These are phyloP conservation scores for Hippophae rhamnoides DNA, from an alignment of 306 rosid species.

Conservation along the genomic window DNA sequence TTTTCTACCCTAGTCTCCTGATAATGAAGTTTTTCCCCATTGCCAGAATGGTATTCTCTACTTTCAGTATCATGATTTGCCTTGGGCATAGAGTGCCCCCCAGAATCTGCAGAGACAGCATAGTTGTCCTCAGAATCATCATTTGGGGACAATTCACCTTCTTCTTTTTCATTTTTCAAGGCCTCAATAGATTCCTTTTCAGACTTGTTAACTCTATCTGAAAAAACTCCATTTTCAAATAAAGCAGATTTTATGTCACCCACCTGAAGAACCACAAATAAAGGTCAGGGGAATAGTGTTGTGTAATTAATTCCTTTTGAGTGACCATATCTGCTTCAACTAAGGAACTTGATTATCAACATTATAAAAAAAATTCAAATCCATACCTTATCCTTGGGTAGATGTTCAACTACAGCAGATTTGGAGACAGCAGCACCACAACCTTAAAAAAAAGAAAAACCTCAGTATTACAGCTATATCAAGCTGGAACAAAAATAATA, in stretches of 20 bases:
- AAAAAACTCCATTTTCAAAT: constrained; percentile 40
- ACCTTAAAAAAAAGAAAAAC: constrained; percentile 38
- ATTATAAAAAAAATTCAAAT: constrained; percentile 7
- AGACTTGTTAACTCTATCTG: constrained; percentile 29
- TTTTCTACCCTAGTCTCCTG: constrained; percentile 61
- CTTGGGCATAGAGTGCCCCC: constrained; percentile 29
- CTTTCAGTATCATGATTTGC: constrained; percentile 38
- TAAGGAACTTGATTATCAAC: constrained; percentile 7
- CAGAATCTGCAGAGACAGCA: constrained; percentile 47
- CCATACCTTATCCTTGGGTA: constrained; percentile 52
- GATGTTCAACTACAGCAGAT: constrained; percentile 33
- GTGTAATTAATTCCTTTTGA: background rate
- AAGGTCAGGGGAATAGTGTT: background rate
- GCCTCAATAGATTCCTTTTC: constrained; percentile 54
- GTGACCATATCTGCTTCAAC: constrained; percentile 1
- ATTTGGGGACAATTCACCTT: constrained; percentile 90
- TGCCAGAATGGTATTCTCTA: constrained; percentile 46
- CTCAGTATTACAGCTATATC: constrained; percentile 12
- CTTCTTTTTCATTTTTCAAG: constrained; percentile 79
- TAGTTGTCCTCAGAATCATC: constrained; percentile 79
- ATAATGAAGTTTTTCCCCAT: constrained; percentile 39
- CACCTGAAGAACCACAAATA: constrained; percentile 40
- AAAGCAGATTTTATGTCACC: constrained; percentile 23
- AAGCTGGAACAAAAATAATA: constrained; percentile 9
- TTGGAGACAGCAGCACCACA: constrained; percentile 32